These are phyloP conservation scores for Suillus alpinus DNA, from an alignment of 768 basidiomycete species.

Conservation along the genomic window DNA sequence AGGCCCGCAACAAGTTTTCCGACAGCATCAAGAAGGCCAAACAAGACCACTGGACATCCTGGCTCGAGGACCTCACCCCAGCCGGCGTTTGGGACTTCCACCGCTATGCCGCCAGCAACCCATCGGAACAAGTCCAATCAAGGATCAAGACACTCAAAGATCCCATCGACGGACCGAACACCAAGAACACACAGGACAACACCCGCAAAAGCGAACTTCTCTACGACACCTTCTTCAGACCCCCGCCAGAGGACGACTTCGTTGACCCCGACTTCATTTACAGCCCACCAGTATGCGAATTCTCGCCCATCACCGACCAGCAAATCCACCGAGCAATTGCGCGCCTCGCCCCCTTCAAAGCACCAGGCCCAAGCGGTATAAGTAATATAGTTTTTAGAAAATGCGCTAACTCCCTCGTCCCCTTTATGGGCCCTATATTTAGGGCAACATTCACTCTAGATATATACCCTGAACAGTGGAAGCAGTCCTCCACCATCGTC, in stretches of 20 bases:
- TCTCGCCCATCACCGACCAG: constrained; percentile 16
- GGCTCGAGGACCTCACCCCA: constrained; percentile 15
- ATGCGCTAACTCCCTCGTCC: constrained; percentile 20
- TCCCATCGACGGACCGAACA: constrained; percentile 12
- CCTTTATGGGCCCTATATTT: constrained; percentile 27
- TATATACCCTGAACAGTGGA: constrained; percentile 29
- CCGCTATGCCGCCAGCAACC: constrained; percentile 1
- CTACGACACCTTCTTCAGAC: constrained; percentile 17
- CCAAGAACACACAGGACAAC: constrained; percentile 2
- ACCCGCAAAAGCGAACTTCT: constrained; percentile 14
- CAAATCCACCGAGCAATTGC: constrained; percentile 26
- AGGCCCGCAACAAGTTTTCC: too few relatives aligned
- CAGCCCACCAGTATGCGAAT: too few relatives aligned
- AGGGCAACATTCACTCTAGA: constrained; percentile 25
- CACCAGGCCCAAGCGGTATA: constrained; percentile 23
- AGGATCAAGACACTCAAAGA: constrained; percentile 8
- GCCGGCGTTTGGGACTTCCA: constrained; percentile 19
- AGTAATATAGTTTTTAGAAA: constrained; percentile 33
- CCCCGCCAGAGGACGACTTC: constrained; percentile 4
- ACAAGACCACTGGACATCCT: constrained; percentile 20
- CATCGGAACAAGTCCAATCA: constrained; percentile 10
- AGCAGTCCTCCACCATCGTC: constrained; percentile 25
- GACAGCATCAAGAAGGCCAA: constrained; percentile 17
- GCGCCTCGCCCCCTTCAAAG: constrained; percentile 35
- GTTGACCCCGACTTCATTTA: neutral